These are phyloP conservation scores for Cryphonectria parasitica DNA, from an alignment of 2,329 filamentous ascomycete genomes.

Conservation along the genomic window DNA sequence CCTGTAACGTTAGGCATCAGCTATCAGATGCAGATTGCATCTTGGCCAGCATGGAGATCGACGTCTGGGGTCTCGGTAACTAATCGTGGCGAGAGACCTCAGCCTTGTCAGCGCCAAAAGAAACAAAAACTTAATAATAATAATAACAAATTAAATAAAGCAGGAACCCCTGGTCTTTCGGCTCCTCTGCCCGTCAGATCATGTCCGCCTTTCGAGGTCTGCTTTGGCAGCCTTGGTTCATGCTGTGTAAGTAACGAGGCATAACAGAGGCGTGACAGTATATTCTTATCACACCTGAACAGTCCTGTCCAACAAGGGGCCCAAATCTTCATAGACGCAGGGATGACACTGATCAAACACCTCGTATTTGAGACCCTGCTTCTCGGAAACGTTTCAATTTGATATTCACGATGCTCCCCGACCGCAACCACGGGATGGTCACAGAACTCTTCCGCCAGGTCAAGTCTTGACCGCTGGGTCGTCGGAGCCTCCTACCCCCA, in stretches of 20 bases:
- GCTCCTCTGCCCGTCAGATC: conserved; percentile 1
- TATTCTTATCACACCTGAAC: background rate
- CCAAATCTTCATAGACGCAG: background rate
- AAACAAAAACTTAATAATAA: too few species aligned
- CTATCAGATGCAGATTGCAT: background rate
- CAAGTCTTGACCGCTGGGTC: too few species aligned
- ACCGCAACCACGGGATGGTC: background rate
- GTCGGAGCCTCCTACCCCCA: background rate
- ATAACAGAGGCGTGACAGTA: background rate
- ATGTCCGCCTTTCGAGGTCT: background rate
- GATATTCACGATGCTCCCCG: background rate
- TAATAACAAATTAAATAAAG: too few species aligned
- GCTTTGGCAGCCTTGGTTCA: background rate
- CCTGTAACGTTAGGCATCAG: background rate
- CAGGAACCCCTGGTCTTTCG: background rate
- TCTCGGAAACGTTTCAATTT: background rate
- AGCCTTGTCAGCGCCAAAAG: background rate
- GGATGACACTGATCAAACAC: background rate
- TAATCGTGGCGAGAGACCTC: background rate
- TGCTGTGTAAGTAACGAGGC: too few species aligned
- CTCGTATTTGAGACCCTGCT: background rate
- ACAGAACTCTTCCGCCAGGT: background rate
- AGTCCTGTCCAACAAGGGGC: background rate
- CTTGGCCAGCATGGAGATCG: background rate
- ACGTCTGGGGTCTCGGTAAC: background rate